A percentile compares a stretch with the other conserved stretches of the same genome.
phyloP scores from a whole-genome alignment of 2,329 filamentous ascomycete species.

The Teratosphaeria nubilosa region DNA sequence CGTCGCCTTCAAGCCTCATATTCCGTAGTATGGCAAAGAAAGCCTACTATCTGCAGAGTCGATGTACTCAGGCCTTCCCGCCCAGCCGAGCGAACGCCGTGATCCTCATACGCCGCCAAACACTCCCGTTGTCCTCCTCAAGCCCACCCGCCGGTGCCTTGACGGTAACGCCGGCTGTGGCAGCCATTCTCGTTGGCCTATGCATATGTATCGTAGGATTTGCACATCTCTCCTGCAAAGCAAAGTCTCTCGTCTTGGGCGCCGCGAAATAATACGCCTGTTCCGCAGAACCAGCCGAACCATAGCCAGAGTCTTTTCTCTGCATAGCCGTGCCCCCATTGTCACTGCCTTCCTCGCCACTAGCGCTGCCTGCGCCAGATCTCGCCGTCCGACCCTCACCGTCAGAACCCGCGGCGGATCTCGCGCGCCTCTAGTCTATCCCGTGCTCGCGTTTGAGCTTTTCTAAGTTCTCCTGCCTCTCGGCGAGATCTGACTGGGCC shows the following conservation, averaged over 20 bases:
- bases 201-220: constrained; percentile 3
- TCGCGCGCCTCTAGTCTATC: constrained; percentile 64
- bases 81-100: constrained; percentile 7
- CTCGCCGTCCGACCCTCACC: constrained; percentile 20
- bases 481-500: constrained; percentile 65
- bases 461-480: constrained; percentile 94
- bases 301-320: constrained; percentile 21
- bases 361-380: constrained; percentile 11
- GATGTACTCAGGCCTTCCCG: background rate
- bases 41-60: background rate
- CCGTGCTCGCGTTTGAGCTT: constrained; percentile 95
- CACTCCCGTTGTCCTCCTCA: constrained; percentile 11
- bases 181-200: constrained; percentile 5
- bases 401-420: constrained; percentile 14
- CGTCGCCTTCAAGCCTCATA: background rate
- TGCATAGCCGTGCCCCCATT: constrained; percentile 2
- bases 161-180: constrained; percentile 8
- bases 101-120: constrained; percentile 14
- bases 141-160: background rate
- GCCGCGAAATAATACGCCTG: constrained; percentile 9
- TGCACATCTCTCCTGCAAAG: constrained; percentile 7
- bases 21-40: background rate
- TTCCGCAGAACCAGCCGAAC: background rate
- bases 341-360: constrained; percentile 1
- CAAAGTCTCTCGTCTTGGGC: constrained; percentile 20